These are phyloP conservation scores for Yarrowia galli DNA, from an alignment of 1,139 yeast species.

Conservation along the genomic window DNA sequence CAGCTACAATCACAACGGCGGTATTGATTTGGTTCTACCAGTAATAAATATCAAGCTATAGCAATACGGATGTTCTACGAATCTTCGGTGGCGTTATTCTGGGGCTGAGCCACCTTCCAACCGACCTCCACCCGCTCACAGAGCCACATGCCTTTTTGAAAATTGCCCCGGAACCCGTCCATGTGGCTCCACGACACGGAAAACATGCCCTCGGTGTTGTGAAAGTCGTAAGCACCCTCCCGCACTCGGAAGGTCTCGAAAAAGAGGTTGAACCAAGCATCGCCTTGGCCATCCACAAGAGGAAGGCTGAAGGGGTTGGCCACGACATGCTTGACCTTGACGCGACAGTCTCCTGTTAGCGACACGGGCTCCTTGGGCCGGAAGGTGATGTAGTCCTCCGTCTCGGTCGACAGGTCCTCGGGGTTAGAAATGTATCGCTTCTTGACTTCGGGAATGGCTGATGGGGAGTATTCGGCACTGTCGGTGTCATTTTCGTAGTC, in stretches of 20 bases:
- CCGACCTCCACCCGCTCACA: constrained; percentile 59
- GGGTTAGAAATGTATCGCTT: constrained; percentile 23
- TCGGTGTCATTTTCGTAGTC: constrained; percentile 44
- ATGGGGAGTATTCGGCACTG: constrained; percentile 42
- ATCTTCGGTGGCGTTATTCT: not conserved
- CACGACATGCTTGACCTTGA: constrained; percentile 29
- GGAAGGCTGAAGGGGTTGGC: constrained; percentile 31
- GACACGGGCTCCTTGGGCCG: constrained; percentile 29
- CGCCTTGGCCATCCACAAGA: constrained; percentile 41
- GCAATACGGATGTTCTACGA: constrained; percentile 24
- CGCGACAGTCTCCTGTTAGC: constrained; percentile 24
- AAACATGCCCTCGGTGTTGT: constrained; percentile 44
- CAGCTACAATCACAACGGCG: no score
- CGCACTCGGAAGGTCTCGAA: constrained; percentile 47
- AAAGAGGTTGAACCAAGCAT: constrained; percentile 51
- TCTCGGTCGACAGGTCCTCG: constrained; percentile 41
- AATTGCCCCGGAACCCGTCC: constrained; percentile 75
- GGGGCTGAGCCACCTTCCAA: constrained; percentile 47
- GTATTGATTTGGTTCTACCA: not conserved
- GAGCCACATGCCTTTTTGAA: constrained; percentile 59
- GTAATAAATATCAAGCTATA: constrained; percentile 24
- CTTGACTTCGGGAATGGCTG: constrained; percentile 35
- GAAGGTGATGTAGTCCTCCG: constrained; percentile 39
- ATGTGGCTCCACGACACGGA: constrained; percentile 61
- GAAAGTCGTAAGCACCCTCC: constrained; percentile 41